These are phyloP conservation scores for Saturnispora serradocipensis DNA, from an alignment of 805 yeast genomes.

Conservation along the genomic window DNA sequence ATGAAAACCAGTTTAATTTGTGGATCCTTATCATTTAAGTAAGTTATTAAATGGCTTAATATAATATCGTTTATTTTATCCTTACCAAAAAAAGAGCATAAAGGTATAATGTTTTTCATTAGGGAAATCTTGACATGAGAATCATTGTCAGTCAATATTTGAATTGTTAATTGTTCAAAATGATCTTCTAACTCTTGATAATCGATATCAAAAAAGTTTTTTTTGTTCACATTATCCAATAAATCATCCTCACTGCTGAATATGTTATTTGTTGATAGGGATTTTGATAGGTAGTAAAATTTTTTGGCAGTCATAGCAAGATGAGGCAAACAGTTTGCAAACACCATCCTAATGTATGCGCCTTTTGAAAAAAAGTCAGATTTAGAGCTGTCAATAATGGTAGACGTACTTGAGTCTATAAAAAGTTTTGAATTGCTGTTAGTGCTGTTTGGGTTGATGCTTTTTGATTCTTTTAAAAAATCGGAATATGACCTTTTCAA, in stretches of 20 bases:
- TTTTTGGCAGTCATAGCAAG: constrained; percentile 56
- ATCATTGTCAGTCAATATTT: constrained; percentile 60
- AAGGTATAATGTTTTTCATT: constrained; percentile 58
- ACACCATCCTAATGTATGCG: constrained; percentile 46
- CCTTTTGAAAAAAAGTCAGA: constrained; percentile 11
- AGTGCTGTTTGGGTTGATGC: background rate
- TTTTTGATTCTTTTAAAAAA: background rate
- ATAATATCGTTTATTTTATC: constrained; percentile 84
- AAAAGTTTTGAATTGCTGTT: background rate
- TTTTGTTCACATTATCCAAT: constrained; percentile 16
- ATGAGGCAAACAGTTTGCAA: constrained; percentile 67
- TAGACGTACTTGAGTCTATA: constrained; percentile 2
- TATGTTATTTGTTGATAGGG: constrained; percentile 22
- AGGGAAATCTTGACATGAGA: constrained; percentile 61
- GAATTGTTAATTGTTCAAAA: constrained; percentile 57
- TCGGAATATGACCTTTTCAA: constrained; percentile 29
- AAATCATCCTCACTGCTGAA: background rate
- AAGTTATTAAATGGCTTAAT: constrained; percentile 84
- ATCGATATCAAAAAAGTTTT: constrained; percentile 29
- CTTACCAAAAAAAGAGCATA: constrained; percentile 76
- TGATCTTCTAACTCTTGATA: constrained; percentile 39
- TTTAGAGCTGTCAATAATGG: background rate
- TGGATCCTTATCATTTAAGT: constrained; percentile 69
- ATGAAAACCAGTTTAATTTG: constrained; percentile 64
- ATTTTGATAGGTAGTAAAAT: constrained; percentile 53